Evolutionary conservation across 305 asterid genomes (phyloP), one percentile per base, ranked within the genome.

Genomic region (Euphrasia arctica): DNA sequence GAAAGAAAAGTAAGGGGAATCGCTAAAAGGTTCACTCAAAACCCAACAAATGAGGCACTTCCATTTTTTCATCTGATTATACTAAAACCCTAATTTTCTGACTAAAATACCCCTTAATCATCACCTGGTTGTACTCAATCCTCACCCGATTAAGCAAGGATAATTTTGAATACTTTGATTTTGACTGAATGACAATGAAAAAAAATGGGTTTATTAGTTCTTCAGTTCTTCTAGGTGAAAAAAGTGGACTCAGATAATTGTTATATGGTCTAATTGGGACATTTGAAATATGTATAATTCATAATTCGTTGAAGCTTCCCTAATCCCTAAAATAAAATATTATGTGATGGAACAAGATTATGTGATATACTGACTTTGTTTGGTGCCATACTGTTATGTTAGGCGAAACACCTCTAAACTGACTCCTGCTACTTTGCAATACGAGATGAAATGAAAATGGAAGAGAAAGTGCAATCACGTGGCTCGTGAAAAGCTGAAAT

Each of bases 321-420:
- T 42, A 43, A 3, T 45, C 62, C 45, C 39, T 42, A 43, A 32
- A 10, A 65, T 13, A 31, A 75, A 58, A 39, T 41, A 9, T 64
- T 64, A 13, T 54, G 48, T 8, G 28, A 75, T 39, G 45, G 39
- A 64, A 14, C 58, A 12, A n/a, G 48, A 54, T 54, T 60, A 43
- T 39, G 9, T 60, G 32, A 55, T 28, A 31, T 31, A 36, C 56
- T 41, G 25, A 71, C 42, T 49, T 47, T n/a, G 34, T 68, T 48
- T 70, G 58, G 9, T 43, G 56, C 72, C 50, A 27, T 48, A 0
- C 28, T 54, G 27, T 15, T 70, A 55, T 45, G 59, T 79, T 80
- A 92, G 98, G 96, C 54, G 98, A 89, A 82, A 87, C 96, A 27
- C 95, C 96, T 45, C 78, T 92, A 27, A 97, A 92, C 67, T 92